Conservation (phyloP, 257 asterid species). For the Ocimum tenuiflorum region DNA sequence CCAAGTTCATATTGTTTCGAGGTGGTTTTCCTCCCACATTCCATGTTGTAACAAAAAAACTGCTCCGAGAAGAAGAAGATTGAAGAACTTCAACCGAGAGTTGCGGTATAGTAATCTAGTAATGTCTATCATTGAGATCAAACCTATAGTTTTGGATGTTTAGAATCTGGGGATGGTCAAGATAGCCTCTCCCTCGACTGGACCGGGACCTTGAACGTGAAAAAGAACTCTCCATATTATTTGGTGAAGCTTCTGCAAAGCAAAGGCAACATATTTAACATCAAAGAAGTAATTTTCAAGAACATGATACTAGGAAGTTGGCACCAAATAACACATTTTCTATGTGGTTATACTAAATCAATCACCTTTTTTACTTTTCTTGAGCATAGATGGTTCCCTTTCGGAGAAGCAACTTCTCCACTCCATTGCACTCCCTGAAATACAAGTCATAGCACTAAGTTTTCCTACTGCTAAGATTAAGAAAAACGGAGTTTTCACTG, state of each 20-base stretch:
- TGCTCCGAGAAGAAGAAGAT: constrained; percentile 25
- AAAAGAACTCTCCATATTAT: constrained; percentile 19
- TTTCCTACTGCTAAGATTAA: background rate
- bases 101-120: background rate
- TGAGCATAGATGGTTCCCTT: constrained; percentile 55
- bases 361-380: constrained; percentile 75
- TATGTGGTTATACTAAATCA: background rate
- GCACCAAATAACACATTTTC: no score
- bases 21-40: constrained; percentile 91
- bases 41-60: constrained; percentile 91
- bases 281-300: background rate
- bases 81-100: background rate
- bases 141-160: constrained; percentile 63
- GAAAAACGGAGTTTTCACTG: background rate
- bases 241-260: constrained; percentile 48
- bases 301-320: no score
- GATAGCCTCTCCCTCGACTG: constrained; percentile 65
- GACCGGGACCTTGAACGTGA: constrained; percentile 51
- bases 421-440: constrained; percentile 63
- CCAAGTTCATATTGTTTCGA: constrained; percentile 49
- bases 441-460: constrained; percentile 13
- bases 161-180: constrained; percentile 86
- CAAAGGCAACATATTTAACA: constrained; percentile 13
- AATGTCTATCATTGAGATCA: background rate
- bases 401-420: no score